Conservation (phyloP, 768 basidiomycete species). For the Panaeolus cyanescens region DNA sequence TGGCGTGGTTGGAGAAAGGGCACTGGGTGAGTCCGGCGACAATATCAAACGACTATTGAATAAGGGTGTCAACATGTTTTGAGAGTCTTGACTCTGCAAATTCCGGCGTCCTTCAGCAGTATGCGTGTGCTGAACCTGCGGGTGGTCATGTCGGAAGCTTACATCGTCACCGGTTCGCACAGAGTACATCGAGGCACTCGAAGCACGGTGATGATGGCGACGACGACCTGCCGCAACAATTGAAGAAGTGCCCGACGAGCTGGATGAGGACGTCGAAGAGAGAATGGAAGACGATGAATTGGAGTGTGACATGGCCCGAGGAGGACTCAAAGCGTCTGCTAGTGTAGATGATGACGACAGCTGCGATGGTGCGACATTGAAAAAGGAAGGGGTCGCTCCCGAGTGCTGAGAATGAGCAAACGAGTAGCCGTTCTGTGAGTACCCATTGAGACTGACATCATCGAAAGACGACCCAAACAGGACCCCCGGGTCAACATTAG, state of each 20-base stretch:
- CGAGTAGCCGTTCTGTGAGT: conserved; percentile 24
- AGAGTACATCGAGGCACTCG: background rate
- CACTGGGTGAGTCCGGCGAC: background rate
- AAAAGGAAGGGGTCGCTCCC: conserved; percentile 6
- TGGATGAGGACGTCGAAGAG: conserved; percentile 6
- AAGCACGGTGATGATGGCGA: background rate
- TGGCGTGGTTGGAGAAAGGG: background rate
- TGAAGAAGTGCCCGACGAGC: background rate
- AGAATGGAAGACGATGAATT: conserved; percentile 6
- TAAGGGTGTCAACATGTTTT: background rate
- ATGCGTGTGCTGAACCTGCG: background rate
- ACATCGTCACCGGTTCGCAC: background rate
- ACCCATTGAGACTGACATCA: conserved; percentile 21
- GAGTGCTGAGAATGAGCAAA: conserved; percentile 10
- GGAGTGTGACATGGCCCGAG: background rate
- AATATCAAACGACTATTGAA: background rate
- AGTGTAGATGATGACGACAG: conserved; percentile 4
- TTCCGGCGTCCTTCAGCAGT: background rate
- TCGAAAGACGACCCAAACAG: background rate
- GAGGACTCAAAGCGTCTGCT: conserved; percentile 5
- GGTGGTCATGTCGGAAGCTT: background rate
- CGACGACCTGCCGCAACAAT: background rate
- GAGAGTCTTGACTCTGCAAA: background rate
- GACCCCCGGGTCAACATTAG: conserved; percentile 20
- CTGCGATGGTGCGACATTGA: conserved; percentile 9